Evolutionary conservation across 148 eudicot genomes (phyloP).

Genomic region (Vaccinium corymbosum): DNA sequence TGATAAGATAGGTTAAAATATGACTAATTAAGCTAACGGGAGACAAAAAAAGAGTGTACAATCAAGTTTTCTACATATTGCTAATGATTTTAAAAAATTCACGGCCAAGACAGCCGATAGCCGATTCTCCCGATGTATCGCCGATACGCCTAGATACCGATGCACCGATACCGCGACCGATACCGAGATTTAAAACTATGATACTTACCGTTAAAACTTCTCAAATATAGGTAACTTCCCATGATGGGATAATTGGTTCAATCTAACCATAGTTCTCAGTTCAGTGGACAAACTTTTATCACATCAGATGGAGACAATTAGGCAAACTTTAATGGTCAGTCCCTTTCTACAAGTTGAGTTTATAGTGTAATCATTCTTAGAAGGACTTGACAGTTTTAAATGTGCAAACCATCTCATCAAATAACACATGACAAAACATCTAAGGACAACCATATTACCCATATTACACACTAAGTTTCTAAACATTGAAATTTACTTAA

Average conservation of each 20-base stretch:
- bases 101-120: no score
- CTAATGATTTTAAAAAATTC: no score
- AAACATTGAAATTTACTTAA: neutral
- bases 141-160: no score
- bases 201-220: neutral
- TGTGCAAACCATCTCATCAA: neutral
- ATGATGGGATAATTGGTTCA: neutral
- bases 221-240: neutral
- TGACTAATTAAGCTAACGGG: no score
- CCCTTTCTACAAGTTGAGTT: neutral
- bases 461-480: neutral
- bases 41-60: no score
- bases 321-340: neutral
- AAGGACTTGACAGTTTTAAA: neutral
- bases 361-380: neutral
- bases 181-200: no score
- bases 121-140: no score
- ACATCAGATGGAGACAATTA: neutral
- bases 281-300: neutral
- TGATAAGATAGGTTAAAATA: no score
- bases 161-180: no score
- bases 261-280: neutral
- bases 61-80: no score
- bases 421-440: neutral
- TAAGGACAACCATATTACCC: neutral